Evolutionary conservation across 2,329 filamentous ascomycete species (phyloP), one percentile per base, ranked within the genome.

Genomic region (Colletotrichum gloeosporioides): DNA sequence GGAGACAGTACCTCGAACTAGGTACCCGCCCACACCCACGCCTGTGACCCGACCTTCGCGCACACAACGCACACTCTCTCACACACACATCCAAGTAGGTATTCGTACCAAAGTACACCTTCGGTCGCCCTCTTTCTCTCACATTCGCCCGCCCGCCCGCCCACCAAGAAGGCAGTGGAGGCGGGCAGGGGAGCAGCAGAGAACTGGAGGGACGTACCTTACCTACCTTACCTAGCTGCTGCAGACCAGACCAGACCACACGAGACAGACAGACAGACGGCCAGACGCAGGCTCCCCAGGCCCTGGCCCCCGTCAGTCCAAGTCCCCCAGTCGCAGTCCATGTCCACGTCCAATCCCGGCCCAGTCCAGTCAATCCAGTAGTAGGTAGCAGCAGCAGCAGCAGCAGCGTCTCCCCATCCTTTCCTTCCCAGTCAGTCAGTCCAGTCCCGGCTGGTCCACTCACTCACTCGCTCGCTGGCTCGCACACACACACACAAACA

Each of bases 1-100:
- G 34, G 32, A 22, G 12, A 44, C 63, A 64, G 49, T 73, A 76
- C 70, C 39, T 73, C 32, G 9, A n/a, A 64, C 69, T 72, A 73
- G 73, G 73, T 76, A 73, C 32, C 70, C 64, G 70, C 64, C 70
- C 63, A 73, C 73, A 49, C 68, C 57, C 71, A 34, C 68, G 44
- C 59, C 68, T 62, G 36, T 39, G 22, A 29, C 65, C 59, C 22
- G 25, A 29, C 55, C 32, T 16, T 29, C 31, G 22, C 71, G 18
- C 44, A 59, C 67, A 74, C 49, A 34, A 57, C 66, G 32, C 66
- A 61, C 65, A 39, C 62, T 49, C 39, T 44, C 36, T 18, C 16
- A 44, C 70, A 57, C 73, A 34, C 73, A 27, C 62, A 63, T 31
- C 16, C n/a, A 13, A 13, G 29, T 61, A 34, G 57, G 53, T 62